phyloP scores from a whole-genome alignment of 305 asterid genomes.

The Rubia balearica region DNA sequence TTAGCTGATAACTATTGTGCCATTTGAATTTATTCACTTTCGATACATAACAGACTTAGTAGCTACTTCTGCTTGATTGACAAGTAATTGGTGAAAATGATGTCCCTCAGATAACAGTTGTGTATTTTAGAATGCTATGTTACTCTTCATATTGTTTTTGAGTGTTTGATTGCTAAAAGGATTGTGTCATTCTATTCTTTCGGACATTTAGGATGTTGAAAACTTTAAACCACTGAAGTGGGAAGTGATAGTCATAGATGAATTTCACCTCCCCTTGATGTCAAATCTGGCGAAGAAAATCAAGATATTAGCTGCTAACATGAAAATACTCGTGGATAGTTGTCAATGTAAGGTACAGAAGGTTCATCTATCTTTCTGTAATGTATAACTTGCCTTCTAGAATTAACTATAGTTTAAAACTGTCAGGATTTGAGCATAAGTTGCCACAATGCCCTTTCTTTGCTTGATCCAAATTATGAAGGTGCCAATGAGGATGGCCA shows the following conservation, averaged over 20 bases:
- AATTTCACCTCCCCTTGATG: slow-evolving; percentile 22
- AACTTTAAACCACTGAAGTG: slow-evolving; percentile 13
- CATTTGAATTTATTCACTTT: slow-evolving; percentile 8
- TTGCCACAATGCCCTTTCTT: slow-evolving; percentile 19
- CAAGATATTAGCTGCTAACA: slow-evolving; percentile 22
- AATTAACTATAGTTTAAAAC: background rate
- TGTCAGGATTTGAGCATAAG: slow-evolving; percentile 26
- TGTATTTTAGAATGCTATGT: background rate
- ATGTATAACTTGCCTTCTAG: background rate
- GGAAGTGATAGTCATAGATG: slow-evolving; percentile 27
- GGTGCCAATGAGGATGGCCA: slow-evolving; percentile 21
- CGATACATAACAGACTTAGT: background rate
- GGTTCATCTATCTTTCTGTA: slow-evolving; percentile 7
- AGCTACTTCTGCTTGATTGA: slow-evolving; percentile 2
- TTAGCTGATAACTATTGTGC: background rate
- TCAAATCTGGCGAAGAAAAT: slow-evolving; percentile 10
- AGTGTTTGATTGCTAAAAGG: background rate
- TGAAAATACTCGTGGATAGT: slow-evolving; percentile 23
- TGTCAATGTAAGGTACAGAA: slow-evolving; percentile 20
- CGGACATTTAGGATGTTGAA: slow-evolving; percentile 22
- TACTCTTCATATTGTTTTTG: background rate
- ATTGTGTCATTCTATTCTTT: background rate
- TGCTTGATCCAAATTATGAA: slow-evolving; percentile 26
- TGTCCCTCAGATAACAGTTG: background rate
- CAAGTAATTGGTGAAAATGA: background rate